These are phyloP conservation scores for Tolypocladium endophyticum DNA, from an alignment of 2,329 filamentous ascomycete species.

Conservation along the genomic window DNA sequence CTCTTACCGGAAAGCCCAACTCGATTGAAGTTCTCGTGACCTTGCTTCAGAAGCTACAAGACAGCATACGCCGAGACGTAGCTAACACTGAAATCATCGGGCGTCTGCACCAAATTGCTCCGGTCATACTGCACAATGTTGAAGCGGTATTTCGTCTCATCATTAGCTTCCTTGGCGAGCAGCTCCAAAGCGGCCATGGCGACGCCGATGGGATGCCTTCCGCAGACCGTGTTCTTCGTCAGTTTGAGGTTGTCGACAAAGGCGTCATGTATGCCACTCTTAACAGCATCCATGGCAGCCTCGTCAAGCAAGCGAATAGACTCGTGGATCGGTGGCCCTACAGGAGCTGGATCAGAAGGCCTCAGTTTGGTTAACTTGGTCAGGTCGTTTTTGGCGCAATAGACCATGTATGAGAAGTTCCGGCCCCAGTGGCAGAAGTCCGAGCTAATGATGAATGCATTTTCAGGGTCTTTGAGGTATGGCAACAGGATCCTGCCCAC, in stretches of 20 bases:
- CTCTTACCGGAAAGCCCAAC: not conserved
- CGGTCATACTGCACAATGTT: conserved; percentile 79
- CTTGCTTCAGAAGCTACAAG: conserved; percentile 30
- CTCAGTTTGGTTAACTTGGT: conserved; percentile 28
- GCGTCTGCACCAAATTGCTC: conserved; percentile 60
- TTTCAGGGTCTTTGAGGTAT: conserved; percentile 65
- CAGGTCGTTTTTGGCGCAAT: conserved; percentile 37
- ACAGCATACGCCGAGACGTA: conserved; percentile 90
- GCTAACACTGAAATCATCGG: conserved; percentile 77
- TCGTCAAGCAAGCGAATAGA: conserved; percentile 74
- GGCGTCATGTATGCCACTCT: conserved; percentile 57
- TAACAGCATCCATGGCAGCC: conserved; percentile 74
- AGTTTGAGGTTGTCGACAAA: conserved; percentile 60
- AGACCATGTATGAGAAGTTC: conserved; percentile 73
- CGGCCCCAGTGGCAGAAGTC: conserved; percentile 96
- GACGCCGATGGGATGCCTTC: conserved; percentile 87
- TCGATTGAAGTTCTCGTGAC: not conserved
- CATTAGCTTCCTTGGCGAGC: conserved; percentile 30
- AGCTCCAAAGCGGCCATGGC: conserved; percentile 79
- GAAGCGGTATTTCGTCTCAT: conserved; percentile 47
- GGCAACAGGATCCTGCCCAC: conserved; percentile 64
- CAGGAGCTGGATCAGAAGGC: conserved; percentile 20
- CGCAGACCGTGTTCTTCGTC: conserved; percentile 88
- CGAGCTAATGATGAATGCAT: conserved; percentile 80
- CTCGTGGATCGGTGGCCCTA: conserved; percentile 58